A percentile compares a stretch with the other conserved stretches of the same genome.
Evolutionary conservation across 192 early-diverging fungal genomes (phyloP).

Genomic region (Coemansia umbellata): DNA sequence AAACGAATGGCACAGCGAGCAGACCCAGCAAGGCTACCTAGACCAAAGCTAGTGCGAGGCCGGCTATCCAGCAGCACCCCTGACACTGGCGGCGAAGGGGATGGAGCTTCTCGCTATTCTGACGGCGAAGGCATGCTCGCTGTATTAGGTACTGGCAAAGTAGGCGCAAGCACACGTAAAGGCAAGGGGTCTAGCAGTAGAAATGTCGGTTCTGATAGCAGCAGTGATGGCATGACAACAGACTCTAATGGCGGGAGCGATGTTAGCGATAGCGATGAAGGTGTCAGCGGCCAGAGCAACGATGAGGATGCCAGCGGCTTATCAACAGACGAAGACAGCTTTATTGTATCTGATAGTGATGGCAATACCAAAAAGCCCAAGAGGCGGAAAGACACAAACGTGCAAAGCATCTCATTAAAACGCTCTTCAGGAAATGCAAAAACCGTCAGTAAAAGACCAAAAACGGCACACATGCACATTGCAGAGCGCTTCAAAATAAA

Average conservation of each 20-base stretch:
- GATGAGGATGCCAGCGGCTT: constrained; percentile 3
- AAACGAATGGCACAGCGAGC: constrained; percentile 15
- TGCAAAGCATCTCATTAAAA: background rate
- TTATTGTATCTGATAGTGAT: constrained; percentile 37
- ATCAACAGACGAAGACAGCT: constrained; percentile 13
- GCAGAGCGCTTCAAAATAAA: constrained; percentile 48
- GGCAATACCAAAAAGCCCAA: constrained; percentile 1
- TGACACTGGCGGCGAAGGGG: background rate
- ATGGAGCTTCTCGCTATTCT: background rate
- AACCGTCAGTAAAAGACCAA: background rate
- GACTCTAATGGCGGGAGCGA: background rate
- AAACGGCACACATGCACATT: constrained; percentile 31
- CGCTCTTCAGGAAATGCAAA: background rate
- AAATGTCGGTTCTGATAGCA: background rate
- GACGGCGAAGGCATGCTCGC: constrained; percentile 7
- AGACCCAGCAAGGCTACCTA: background rate
- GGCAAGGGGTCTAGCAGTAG: background rate
- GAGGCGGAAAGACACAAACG: constrained; percentile 9
- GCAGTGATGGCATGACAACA: background rate
- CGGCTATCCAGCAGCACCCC: constrained; percentile 10
- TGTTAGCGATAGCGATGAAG: constrained; percentile 1
- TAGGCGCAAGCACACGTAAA: background rate
- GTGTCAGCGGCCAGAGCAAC: background rate
- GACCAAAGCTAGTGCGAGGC: constrained; percentile 27
- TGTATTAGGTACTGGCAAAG: constrained; percentile 18